Evolutionary conservation across 2,329 filamentous ascomycete species (phyloP).

Genomic region (Penicillium griseofulvum): DNA sequence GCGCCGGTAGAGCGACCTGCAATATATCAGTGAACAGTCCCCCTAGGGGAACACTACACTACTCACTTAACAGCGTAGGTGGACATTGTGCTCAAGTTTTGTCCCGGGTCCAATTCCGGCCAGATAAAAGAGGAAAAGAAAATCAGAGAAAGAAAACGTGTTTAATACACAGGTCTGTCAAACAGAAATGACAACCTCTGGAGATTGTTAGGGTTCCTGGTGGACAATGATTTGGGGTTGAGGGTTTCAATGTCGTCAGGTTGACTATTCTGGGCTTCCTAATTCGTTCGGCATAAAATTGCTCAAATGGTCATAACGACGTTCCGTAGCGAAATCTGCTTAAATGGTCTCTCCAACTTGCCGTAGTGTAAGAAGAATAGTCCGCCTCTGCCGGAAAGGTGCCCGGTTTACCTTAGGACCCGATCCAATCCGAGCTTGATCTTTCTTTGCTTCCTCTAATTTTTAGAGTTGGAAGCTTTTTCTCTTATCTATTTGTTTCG

Average conservation of each 20-base stretch:
- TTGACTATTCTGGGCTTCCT: slow-evolving; percentile 26
- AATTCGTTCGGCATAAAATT: slow-evolving; percentile 23
- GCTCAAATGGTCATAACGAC: slow-evolving; percentile 20
- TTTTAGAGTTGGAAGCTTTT: slow-evolving; percentile 4
- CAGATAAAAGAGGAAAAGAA: neutral
- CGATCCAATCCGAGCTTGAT: slow-evolving; percentile 13
- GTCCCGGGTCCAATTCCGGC: slow-evolving; percentile 4
- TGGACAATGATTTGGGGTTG: slow-evolving; percentile 1
- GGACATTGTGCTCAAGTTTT: slow-evolving; percentile 28
- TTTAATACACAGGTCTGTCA: neutral
- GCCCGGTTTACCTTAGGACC: slow-evolving; percentile 6
- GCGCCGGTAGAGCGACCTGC: slow-evolving; percentile 77
- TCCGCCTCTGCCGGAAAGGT: slow-evolving; percentile 8
- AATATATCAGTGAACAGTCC: slow-evolving; percentile 27
- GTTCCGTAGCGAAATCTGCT: slow-evolving; percentile 24
- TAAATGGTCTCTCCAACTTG: slow-evolving; percentile 13
- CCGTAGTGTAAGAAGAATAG: slow-evolving; percentile 18
- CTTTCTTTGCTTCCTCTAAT: neutral
- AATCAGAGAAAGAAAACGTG: neutral
- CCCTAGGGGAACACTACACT: neutral
- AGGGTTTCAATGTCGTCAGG: slow-evolving; percentile 11
- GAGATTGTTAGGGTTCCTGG: slow-evolving; percentile 9
- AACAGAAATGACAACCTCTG: neutral
- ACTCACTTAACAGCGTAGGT: slow-evolving; percentile 41
- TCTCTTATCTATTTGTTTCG: neutral